A percentile compares a stretch with the other conserved stretches of the same genome.
Conservation (phyloP, 1,139 yeast genomes). For the Saccharomycopsis hybrid region DNA sequence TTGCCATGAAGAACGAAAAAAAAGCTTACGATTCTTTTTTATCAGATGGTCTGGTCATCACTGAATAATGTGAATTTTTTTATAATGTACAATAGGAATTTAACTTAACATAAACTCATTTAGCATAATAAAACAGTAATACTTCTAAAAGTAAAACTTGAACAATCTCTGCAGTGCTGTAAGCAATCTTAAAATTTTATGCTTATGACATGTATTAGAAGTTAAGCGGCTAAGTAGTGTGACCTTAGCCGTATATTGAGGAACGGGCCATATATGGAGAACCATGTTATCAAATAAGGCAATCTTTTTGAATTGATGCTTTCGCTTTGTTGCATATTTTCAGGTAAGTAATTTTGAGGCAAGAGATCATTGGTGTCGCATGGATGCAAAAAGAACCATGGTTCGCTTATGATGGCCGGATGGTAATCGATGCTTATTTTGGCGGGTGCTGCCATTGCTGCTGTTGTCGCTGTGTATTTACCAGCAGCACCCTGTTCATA, state of each 20-base stretch:
- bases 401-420: conserved; percentile 2
- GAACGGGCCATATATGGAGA: conserved; percentile 2
- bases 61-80: background rate
- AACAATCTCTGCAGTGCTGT: background rate
- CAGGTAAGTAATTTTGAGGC: background rate
- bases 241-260: background rate
- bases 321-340: too few species aligned
- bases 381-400: conserved; percentile 20
- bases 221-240: too few species aligned
- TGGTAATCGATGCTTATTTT: conserved; percentile 16
- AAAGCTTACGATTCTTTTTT: too few species aligned
- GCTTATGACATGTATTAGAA: background rate
- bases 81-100: background rate
- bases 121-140: background rate
- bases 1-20: too few species aligned
- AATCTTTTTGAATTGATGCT: too few species aligned
- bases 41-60: too few species aligned
- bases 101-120: background rate
- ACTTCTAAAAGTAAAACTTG: background rate
- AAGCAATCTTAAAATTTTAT: too few species aligned
- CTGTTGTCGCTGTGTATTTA: background rate
- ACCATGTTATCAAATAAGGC: conserved; percentile 5
- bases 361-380: conserved; percentile 16
- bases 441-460: background rate
- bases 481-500: too few species aligned